phyloP scores from a whole-genome alignment of 2,329 filamentous ascomycete species.

The Aspergillus ibericus region DNA sequence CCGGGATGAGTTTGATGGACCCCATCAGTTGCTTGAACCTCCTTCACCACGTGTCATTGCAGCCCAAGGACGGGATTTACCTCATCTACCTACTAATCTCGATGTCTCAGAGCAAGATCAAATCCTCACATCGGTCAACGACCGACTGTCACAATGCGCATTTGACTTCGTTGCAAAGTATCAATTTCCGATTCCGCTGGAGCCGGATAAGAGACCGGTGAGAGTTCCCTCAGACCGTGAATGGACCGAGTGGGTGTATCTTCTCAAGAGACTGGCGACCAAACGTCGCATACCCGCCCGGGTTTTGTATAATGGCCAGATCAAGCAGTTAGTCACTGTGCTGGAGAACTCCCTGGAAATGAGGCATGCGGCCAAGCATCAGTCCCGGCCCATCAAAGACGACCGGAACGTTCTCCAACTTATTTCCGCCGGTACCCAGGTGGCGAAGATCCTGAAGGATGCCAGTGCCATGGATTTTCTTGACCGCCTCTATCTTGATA shows the following conservation, averaged over 20 bases:
- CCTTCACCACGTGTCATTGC: conserved; percentile 71
- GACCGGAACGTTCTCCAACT: conserved; percentile 85
- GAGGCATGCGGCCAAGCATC: conserved; percentile 80
- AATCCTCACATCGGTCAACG: conserved; percentile 77
- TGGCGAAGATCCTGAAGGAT: conserved; percentile 84
- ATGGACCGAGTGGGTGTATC: conserved; percentile 90
- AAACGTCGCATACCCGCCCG: conserved; percentile 82
- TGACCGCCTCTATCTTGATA: conserved; percentile 77
- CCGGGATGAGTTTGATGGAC: conserved; percentile 85
- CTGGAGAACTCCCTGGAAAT: conserved; percentile 86
- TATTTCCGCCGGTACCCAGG: conserved; percentile 82
- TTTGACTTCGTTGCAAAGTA: conserved; percentile 91
- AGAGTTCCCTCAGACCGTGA: conserved; percentile 74
- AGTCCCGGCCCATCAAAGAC: conserved; percentile 80
- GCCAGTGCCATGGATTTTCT: conserved; percentile 79
- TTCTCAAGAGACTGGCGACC: conserved; percentile 80
- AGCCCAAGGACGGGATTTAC: conserved; percentile 75
- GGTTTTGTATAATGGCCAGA: conserved; percentile 84
- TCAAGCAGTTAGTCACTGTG: conserved; percentile 86
- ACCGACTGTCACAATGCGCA: conserved; percentile 78
- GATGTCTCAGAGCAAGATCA: conserved; percentile 81
- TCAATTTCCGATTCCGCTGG: conserved; percentile 83
- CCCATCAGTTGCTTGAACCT: conserved; percentile 75
- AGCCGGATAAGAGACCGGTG: conserved; percentile 76
- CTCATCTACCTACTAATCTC: conserved; percentile 78